A percentile compares a stretch with the other conserved stretches of the same genome.
Conservation (phyloP, 352 stramenopile species). For the Pythium coloratum region DNA sequence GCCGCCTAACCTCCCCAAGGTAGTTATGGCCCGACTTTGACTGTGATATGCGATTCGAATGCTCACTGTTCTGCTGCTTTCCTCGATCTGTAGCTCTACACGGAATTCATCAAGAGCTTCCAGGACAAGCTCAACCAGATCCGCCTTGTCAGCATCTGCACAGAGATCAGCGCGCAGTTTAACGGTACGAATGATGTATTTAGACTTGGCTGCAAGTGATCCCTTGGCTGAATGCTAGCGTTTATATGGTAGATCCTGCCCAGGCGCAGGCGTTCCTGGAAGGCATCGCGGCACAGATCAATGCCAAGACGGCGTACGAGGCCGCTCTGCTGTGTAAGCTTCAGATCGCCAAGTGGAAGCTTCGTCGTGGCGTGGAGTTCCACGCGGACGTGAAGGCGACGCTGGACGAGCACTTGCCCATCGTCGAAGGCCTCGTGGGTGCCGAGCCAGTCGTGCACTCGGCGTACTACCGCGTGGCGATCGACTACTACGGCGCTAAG, state of each 20-base stretch:
- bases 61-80: not conserved
- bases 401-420: slow-evolving; percentile 70
- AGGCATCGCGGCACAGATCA: slow-evolving; percentile 53
- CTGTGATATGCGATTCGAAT: not conserved
- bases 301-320: slow-evolving; percentile 63
- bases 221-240: not conserved
- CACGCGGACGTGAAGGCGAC: slow-evolving; percentile 61
- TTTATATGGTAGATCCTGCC: slow-evolving; percentile 38
- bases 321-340: slow-evolving; percentile 74
- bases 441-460: slow-evolving; percentile 92
- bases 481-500: slow-evolving; percentile 90
- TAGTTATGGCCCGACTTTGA: slow-evolving; percentile 1
- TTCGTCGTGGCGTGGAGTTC: slow-evolving; percentile 59
- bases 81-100: slow-evolving; percentile 75
- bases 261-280: slow-evolving; percentile 77
- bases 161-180: slow-evolving; percentile 83
- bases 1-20: slow-evolving; percentile 50
- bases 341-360: slow-evolving; percentile 75
- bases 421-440: slow-evolving; percentile 80
- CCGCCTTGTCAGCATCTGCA: slow-evolving; percentile 90
- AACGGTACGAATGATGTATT: slow-evolving; percentile 32
- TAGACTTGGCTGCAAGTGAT: not conserved
- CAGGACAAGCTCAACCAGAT: slow-evolving; percentile 97
- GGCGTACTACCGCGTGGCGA: slow-evolving; percentile 91
- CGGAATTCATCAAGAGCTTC: slow-evolving; percentile 93